Evolutionary conservation across 768 basidiomycete genomes (phyloP).

Genomic region (Pleurotus salmoneostramineus): DNA sequence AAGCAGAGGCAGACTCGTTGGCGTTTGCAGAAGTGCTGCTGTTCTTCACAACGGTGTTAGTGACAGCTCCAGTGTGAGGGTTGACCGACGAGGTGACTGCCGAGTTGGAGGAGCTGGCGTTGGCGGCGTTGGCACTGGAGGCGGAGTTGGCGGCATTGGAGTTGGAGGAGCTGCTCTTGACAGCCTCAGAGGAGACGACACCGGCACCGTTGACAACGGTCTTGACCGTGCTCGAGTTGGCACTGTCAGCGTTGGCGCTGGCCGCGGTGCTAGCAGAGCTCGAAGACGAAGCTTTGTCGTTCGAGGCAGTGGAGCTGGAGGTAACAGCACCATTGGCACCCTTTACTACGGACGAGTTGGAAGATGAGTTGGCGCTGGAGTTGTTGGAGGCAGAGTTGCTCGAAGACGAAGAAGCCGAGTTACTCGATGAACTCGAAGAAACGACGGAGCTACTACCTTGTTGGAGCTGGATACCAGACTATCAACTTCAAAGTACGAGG

Average conservation of each 20-base stretch:
- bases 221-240: slow-evolving; percentile 7
- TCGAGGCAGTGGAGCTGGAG: background rate
- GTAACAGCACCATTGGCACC: slow-evolving; percentile 3
- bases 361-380: background rate
- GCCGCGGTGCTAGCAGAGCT: background rate
- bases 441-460: slow-evolving; percentile 3
- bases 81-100: slow-evolving; percentile 1
- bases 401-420: background rate
- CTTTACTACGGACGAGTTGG: background rate
- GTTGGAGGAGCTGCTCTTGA: background rate
- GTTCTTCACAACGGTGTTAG: background rate
- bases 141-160: background rate
- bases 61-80: slow-evolving; percentile 3
- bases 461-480: background rate
- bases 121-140: background rate
- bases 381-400: background rate
- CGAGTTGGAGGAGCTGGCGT: background rate
- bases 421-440: slow-evolving; percentile 2
- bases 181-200: background rate
- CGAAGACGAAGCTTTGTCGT: background rate
- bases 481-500: background rate
- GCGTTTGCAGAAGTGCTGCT: background rate
- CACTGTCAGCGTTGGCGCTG: background rate
- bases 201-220: slow-evolving; percentile 1
- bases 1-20: background rate